Evolutionary conservation across 1,284 basidiomycete genomes (phyloP).

Genomic region (Trametes polyzona): DNA sequence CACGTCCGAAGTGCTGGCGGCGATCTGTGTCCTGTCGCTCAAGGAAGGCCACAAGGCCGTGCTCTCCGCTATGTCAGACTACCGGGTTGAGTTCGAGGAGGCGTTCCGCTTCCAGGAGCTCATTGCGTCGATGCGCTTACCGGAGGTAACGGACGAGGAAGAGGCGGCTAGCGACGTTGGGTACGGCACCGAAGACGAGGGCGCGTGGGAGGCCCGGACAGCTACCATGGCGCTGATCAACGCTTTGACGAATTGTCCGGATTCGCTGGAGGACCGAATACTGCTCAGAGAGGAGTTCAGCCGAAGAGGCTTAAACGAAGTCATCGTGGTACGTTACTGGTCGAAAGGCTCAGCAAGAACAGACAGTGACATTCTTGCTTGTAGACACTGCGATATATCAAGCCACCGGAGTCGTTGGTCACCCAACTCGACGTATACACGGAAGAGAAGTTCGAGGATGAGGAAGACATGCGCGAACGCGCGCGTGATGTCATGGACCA

Average conservation of each 20-base stretch:
- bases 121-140: conserved; percentile 65
- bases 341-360: background rate
- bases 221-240: conserved; percentile 82
- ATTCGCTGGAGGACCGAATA: conserved; percentile 79
- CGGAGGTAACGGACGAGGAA: conserved; percentile 45
- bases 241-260: conserved; percentile 78
- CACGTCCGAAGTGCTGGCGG: conserved; percentile 81
- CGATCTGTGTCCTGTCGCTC: conserved; percentile 77
- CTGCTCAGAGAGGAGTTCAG: conserved; percentile 81
- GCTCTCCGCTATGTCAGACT: conserved; percentile 80
- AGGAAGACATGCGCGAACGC: conserved; percentile 78
- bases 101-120: conserved; percentile 82
- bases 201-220: conserved; percentile 82
- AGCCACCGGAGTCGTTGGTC: conserved; percentile 74
- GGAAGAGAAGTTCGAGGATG: conserved; percentile 90
- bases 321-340: conserved; percentile 68
- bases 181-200: conserved; percentile 58
- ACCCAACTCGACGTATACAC: conserved; percentile 82
- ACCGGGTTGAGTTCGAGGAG: conserved; percentile 72
- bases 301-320: conserved; percentile 81
- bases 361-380: background rate
- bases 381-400: conserved; percentile 74
- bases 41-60: conserved; percentile 77
- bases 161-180: conserved; percentile 40
- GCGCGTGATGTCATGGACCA: conserved; percentile 51